phyloP scores from a whole-genome alignment of 2,329 filamentous ascomycete species.

The Trichoderma pleuroti region DNA sequence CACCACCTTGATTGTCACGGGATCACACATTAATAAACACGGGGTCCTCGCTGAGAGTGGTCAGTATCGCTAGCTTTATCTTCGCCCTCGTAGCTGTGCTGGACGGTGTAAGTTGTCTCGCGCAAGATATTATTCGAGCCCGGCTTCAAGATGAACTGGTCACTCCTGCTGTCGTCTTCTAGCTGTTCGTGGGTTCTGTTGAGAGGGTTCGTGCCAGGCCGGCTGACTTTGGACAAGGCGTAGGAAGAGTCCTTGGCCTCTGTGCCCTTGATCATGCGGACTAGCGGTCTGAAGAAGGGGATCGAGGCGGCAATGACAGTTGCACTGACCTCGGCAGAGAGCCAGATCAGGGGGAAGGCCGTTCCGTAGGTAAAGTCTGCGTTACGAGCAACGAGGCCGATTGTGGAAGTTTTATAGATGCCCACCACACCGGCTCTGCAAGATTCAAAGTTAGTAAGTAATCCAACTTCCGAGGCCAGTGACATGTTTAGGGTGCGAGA shows the following conservation, averaged over 20 bases:
- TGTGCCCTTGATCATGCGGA: not conserved
- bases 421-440: not conserved
- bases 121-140: not conserved
- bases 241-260: not conserved
- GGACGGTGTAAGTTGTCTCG: not conserved
- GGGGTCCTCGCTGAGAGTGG: not conserved
- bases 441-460: not conserved
- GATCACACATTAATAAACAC: not conserved
- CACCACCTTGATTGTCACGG: not conserved
- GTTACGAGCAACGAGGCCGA: not conserved
- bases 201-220: not conserved
- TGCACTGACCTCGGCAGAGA: not conserved
- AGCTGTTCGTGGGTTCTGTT: not conserved
- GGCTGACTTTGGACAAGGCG: not conserved
- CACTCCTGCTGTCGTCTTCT: not conserved
- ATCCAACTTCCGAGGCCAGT: not conserved
- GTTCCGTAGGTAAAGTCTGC: not conserved
- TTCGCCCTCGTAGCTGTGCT: not conserved
- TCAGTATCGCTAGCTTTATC: not conserved
- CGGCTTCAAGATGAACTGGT: not conserved
- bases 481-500: not conserved
- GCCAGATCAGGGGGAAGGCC: not conserved
- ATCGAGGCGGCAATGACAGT: not conserved
- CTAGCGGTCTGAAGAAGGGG: not conserved
- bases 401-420: not conserved